Percentiles rank a stretch among this genome's conserved stretches.
These are phyloP conservation scores for Ceratobasidium sp. DNA, from an alignment of 1,284 basidiomycete genomes.

Conservation along the genomic window DNA sequence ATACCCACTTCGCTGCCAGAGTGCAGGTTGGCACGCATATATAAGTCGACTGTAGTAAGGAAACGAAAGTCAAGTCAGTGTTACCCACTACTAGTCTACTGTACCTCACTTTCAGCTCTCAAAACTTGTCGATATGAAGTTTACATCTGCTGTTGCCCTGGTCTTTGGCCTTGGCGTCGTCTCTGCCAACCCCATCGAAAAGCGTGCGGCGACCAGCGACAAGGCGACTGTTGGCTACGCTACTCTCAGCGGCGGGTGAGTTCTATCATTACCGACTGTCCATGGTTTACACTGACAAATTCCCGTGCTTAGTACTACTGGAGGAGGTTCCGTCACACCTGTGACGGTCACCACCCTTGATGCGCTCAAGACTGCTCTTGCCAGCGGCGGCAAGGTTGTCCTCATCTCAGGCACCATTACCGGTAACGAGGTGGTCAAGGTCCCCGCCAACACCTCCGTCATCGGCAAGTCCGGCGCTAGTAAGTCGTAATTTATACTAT, in stretches of 20 bases:
- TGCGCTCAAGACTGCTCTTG: conserved; percentile 59
- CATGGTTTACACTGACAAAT: not conserved
- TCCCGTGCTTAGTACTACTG: conserved; percentile 3
- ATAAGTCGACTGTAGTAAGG: no score
- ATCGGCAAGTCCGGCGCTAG: conserved; percentile 52
- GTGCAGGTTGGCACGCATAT: no score
- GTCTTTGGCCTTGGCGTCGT: conserved; percentile 16
- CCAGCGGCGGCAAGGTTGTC: no score
- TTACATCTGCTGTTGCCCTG: conserved; percentile 15
- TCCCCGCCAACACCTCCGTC: conserved; percentile 8
- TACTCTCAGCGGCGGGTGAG: conserved; percentile 33
- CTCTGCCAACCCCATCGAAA: conserved; percentile 31
- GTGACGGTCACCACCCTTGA: conserved; percentile 59
- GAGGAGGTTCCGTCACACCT: conserved; percentile 8
- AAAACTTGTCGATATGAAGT: no score
- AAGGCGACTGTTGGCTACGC: no score
- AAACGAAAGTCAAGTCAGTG: no score
- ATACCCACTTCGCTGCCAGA: no score
- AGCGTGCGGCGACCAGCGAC: no score
- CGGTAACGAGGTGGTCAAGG: conserved; percentile 58
- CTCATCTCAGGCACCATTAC: no score
- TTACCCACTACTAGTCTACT: no score
- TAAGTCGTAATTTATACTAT: conserved; percentile 2
- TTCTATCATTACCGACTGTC: not conserved
- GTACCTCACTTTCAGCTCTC: no score